A percentile compares a stretch with the other conserved stretches of the same genome.
phyloP scores from a whole-genome alignment of 2,329 filamentous ascomycete genomes.

The Diaporthe longicolla region DNA sequence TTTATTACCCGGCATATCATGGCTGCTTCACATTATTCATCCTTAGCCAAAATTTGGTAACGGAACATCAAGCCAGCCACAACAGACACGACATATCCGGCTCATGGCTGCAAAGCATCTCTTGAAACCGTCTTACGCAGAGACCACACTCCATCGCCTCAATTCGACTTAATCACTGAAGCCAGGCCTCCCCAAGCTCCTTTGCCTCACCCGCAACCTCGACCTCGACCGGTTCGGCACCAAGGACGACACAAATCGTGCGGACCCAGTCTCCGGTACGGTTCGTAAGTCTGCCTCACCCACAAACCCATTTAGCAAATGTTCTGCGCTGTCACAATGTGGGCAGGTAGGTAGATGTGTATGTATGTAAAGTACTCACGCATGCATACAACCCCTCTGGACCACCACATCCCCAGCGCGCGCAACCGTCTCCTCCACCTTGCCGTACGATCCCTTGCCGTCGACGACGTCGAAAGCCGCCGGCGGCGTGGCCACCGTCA shows the following conservation, averaged over 20 bases:
- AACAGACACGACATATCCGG: too few species aligned
- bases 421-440: conserved; percentile 48
- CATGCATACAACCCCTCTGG: conserved; percentile 51
- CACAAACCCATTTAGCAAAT: conserved; percentile 21
- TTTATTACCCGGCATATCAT: too few species aligned
- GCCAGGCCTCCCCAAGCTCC: conserved; percentile 38
- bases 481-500: conserved; percentile 49
- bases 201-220: conserved; percentile 26
- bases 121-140: too few species aligned
- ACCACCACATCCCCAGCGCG: conserved; percentile 50
- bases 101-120: too few species aligned
- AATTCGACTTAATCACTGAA: conserved; percentile 38
- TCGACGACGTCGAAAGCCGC: conserved; percentile 46
- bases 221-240: conserved; percentile 16
- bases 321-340: background rate
- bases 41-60: too few species aligned
- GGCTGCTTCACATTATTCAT: too few species aligned
- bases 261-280: conserved; percentile 41
- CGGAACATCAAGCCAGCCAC: too few species aligned
- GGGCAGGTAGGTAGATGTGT: background rate
- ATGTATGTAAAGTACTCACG: conserved; percentile 52
- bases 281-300: conserved; percentile 36
- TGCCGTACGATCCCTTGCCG: conserved; percentile 47
- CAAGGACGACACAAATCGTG: conserved; percentile 33
- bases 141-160: background rate